A percentile compares a stretch with the other conserved stretches of the same genome.
Evolutionary conservation across 108 stramenopile genomes (phyloP).

Genomic region (Nannochloropsis salina): DNA sequence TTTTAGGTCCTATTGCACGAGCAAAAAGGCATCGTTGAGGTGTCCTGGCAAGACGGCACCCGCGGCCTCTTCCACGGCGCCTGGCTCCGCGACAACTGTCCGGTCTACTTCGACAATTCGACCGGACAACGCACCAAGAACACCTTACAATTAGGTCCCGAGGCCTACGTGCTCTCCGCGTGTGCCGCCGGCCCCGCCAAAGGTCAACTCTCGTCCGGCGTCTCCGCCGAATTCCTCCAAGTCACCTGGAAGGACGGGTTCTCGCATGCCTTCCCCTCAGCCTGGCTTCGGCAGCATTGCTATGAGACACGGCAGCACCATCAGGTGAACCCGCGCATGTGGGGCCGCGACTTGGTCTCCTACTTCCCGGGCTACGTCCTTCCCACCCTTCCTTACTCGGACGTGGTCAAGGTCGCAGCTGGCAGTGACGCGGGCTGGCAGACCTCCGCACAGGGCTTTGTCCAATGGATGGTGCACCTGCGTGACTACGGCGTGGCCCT

Average conservation of each 20-base stretch:
- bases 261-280: neutral
- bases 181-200: neutral
- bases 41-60: conserved; percentile 28
- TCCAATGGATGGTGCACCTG: neutral
- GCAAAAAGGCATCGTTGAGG: conserved; percentile 19
- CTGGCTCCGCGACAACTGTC: conserved; percentile 34
- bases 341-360: neutral
- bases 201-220: neutral
- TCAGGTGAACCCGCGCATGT: neutral
- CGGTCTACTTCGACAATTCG: neutral
- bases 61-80: conserved; percentile 10
- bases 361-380: neutral
- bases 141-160: neutral
- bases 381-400: neutral
- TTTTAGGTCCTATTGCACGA: neutral
- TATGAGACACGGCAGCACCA: neutral
- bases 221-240: neutral
- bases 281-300: neutral
- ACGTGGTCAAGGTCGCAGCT: neutral
- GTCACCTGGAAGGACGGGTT: conserved; percentile 5
- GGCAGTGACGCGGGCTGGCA: neutral
- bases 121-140: conserved; percentile 7
- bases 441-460: neutral
- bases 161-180: neutral
- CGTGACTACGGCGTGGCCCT: neutral